These are phyloP conservation scores for Lentinula boryana DNA, from an alignment of 768 basidiomycete genomes.

Conservation along the genomic window DNA sequence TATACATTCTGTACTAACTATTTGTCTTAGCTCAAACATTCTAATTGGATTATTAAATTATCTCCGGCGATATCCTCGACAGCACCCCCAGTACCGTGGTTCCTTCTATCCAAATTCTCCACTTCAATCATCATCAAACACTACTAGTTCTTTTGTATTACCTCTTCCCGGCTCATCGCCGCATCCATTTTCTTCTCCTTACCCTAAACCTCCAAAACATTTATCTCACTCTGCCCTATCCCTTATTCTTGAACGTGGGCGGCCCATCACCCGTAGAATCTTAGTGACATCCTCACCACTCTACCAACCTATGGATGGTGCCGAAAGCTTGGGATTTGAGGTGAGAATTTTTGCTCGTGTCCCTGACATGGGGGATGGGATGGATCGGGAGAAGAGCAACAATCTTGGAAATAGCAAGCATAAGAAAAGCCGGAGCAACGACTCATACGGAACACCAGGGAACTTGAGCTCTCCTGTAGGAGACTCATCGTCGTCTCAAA, in stretches of 20 bases:
- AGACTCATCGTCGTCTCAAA: slow-evolving; percentile 1
- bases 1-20: not conserved
- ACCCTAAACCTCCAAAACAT: slow-evolving; percentile 30
- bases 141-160: slow-evolving; percentile 18
- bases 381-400: slow-evolving; percentile 41
- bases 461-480: slow-evolving; percentile 8
- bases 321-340: slow-evolving; percentile 70
- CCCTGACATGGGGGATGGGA: slow-evolving; percentile 59
- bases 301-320: slow-evolving; percentile 74
- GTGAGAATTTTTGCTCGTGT: slow-evolving; percentile 66
- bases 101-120: not conserved
- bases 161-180: slow-evolving; percentile 17
- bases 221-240: slow-evolving; percentile 75
- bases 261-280: slow-evolving; percentile 67
- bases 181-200: slow-evolving; percentile 23
- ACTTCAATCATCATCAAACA: slow-evolving; percentile 5
- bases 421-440: slow-evolving; percentile 19
- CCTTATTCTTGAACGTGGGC: slow-evolving; percentile 76
- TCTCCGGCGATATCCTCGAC: slow-evolving; percentile 48
- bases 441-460: slow-evolving; percentile 11
- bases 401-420: slow-evolving; percentile 15
- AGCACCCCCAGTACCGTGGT: slow-evolving; percentile 12
- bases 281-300: slow-evolving; percentile 79
- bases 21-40: slow-evolving; percentile 69
- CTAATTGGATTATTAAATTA: slow-evolving; percentile 76